Conservation (phyloP, 495 filamentous ascomycete species). For the Xylaria scruposa region DNA sequence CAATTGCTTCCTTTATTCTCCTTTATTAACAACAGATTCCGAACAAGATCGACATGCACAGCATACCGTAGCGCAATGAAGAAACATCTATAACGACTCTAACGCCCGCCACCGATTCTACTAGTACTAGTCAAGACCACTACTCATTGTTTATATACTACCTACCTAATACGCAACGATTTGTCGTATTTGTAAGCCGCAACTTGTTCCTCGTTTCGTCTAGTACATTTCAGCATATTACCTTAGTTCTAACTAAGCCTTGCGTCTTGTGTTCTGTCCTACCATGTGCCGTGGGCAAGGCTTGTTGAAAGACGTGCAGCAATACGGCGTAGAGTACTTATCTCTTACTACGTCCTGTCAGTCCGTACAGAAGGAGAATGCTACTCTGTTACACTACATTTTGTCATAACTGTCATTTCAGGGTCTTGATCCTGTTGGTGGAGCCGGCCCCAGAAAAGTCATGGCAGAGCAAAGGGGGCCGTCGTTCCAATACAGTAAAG, state of each 20-base stretch:
- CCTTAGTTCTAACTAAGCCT: neutral
- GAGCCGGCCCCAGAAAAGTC: neutral
- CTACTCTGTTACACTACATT: neutral
- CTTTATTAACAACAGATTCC: neutral
- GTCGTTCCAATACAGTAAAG: conserved; percentile 4
- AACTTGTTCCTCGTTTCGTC: conserved; percentile 7
- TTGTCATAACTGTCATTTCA: conserved; percentile 17
- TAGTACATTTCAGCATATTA: neutral
- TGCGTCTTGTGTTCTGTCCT: neutral
- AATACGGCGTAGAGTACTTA: neutral
- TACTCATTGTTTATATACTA: neutral
- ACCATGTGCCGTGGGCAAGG: neutral
- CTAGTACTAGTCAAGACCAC: neutral
- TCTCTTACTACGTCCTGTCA: neutral
- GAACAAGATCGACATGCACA: conserved; percentile 15
- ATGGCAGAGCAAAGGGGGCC: conserved; percentile 15
- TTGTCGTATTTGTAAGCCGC: conserved; percentile 5
- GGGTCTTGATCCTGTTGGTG: conserved; percentile 22
- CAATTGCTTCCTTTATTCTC: conserved; percentile 20
- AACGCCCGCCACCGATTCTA: conserved; percentile 2
- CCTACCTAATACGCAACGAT: conserved; percentile 1
- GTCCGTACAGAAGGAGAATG: neutral
- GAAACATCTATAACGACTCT: neutral
- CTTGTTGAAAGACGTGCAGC: neutral
- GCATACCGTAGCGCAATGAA: neutral